Evolutionary conservation across 2,329 filamentous ascomycete species (phyloP).

Genomic region (Cytospora leucostoma): DNA sequence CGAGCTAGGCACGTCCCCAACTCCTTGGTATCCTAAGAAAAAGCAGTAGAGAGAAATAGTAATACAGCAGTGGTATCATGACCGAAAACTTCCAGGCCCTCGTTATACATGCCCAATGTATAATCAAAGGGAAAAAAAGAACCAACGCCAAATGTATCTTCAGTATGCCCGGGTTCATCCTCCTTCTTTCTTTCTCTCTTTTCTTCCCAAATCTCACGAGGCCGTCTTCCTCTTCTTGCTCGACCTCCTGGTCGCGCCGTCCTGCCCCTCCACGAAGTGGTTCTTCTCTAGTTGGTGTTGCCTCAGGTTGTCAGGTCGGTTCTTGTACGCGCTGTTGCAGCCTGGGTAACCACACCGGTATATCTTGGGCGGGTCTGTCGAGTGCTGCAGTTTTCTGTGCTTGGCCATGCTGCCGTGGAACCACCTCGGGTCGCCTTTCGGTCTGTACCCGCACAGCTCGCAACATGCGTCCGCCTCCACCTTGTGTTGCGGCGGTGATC

Average conservation of each 20-base stretch:
- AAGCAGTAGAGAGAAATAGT: constrained; percentile 31
- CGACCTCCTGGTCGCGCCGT: constrained; percentile 40
- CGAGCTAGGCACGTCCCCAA: not conserved
- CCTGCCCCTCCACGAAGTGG: constrained; percentile 52
- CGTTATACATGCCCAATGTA: not conserved
- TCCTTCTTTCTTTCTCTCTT: too few species aligned
- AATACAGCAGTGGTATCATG: constrained; percentile 29
- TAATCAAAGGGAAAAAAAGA: not conserved
- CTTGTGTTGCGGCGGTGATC: constrained; percentile 34
- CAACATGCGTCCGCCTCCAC: constrained; percentile 50
- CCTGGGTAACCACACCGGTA: constrained; percentile 56
- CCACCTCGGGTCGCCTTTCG: constrained; percentile 59
- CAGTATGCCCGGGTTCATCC: not conserved
- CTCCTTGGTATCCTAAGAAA: not conserved
- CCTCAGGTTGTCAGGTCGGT: constrained; percentile 56
- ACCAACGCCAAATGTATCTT: not conserved
- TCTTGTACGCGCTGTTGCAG: constrained; percentile 57
- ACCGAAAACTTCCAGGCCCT: not conserved
- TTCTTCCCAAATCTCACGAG: not conserved
- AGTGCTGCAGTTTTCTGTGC: constrained; percentile 58
- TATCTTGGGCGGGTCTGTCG: constrained; percentile 49
- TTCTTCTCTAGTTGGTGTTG: constrained; percentile 59
- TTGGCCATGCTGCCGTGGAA: constrained; percentile 61
- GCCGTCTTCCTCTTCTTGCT: constrained; percentile 51
- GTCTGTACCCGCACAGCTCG: constrained; percentile 56